Evolutionary conservation across 2,329 filamentous ascomycete genomes (phyloP).

Genomic region (Aspergillus sp.): DNA sequence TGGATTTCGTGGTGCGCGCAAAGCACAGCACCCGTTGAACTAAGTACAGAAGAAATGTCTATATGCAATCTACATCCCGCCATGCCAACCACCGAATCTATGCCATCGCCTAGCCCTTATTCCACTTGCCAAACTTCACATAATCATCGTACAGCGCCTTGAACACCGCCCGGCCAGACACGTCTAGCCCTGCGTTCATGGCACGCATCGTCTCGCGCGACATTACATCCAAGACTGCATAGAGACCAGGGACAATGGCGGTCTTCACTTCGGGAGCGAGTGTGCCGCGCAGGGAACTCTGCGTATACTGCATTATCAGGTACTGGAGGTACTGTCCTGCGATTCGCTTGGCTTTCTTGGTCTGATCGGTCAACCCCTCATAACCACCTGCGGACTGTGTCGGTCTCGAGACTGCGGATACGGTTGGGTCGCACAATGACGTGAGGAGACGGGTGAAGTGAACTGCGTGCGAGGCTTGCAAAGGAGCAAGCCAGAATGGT

Average conservation of each 20-base stretch:
- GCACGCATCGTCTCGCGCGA: constrained; percentile 52
- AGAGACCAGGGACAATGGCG: constrained; percentile 54
- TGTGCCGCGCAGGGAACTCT: constrained; percentile 53
- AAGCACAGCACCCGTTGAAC: not conserved
- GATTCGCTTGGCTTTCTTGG: constrained; percentile 59
- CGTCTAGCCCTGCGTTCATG: constrained; percentile 55
- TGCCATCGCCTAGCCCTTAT: constrained; percentile 38
- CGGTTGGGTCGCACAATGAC: constrained; percentile 63
- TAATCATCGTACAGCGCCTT: constrained; percentile 57
- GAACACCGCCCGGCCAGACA: constrained; percentile 54
- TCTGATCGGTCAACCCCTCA: constrained; percentile 58
- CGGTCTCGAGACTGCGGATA: constrained; percentile 53
- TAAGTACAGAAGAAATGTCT: not conserved
- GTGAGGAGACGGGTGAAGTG: constrained; percentile 58
- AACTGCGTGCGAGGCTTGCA: constrained; percentile 48
- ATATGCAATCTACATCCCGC: not conserved
- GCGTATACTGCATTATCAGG: constrained; percentile 59
- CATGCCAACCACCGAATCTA: not conserved
- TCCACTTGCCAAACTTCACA: constrained; percentile 50
- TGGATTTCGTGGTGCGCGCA: too few species aligned
- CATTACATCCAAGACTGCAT: constrained; percentile 56
- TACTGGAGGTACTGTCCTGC: constrained; percentile 61
- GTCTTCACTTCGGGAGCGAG: constrained; percentile 56
- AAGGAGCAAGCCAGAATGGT: constrained; percentile 37
- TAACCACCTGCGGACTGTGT: constrained; percentile 37